A percentile compares a stretch with the other conserved stretches of the same genome.
Conservation (phyloP, 257 asterid genomes). For the Solanum lycopersicoides region DNA sequence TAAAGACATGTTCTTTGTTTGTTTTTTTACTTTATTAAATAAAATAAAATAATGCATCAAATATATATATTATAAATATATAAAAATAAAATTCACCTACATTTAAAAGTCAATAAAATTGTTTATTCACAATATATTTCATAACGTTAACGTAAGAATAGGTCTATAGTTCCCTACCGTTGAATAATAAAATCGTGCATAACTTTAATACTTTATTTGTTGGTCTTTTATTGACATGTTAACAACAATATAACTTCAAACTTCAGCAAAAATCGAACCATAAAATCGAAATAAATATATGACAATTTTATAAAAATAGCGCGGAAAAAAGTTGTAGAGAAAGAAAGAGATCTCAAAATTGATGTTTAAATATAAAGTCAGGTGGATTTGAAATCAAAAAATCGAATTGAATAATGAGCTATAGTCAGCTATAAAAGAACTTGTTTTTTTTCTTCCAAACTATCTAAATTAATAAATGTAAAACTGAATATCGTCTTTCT, state of each 20-base stretch:
- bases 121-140: not conserved
- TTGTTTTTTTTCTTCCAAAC: rapidly evolving
- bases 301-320: not conserved
- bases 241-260: not conserved
- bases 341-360: not conserved
- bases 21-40: not conserved
- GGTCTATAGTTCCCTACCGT: not conserved
- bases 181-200: not conserved
- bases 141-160: not conserved
- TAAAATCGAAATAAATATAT: not conserved
- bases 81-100: not conserved
- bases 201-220: not conserved
- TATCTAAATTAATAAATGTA: too few species aligned
- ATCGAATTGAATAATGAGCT: not conserved
- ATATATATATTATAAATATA: too few species aligned
- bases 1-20: not conserved
- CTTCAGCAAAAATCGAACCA: not conserved
- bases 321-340: not conserved
- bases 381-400: not conserved
- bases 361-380: not conserved
- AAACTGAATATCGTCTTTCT: too few species aligned
- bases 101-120: not conserved
- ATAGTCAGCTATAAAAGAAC: rapidly evolving
- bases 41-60: not conserved
- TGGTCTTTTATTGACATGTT: not conserved